Base-by-base conservation (phyloP, 2,329 filamentous ascomycete species). In the Coniochaeta sp. region DNA sequence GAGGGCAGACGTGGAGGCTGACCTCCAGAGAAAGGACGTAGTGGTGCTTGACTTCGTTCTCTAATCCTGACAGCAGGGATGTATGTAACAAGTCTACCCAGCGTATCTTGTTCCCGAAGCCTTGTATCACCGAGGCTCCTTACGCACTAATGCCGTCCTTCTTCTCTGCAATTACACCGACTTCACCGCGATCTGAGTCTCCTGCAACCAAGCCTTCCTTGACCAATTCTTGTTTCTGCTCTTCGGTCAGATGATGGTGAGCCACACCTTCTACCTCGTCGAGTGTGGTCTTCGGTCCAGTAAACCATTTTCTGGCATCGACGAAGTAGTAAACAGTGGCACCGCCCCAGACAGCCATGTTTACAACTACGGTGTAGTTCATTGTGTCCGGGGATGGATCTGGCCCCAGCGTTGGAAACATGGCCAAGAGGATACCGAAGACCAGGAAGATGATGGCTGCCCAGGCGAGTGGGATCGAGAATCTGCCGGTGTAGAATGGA, bases 341-440 rank as follows among this genome's bases (percentile, higher is more conserved):
- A 1, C 82, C 82, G 16, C 79, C 72, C 84, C 84, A 87, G 1
- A 87, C 79, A 4, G 79, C 78, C 36, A 75, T 76, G 63, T 86
- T 86, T 62, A 88, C 82, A 1, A 86, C 84, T 2, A 86, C 77
- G 0, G 84, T 86, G 67, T 87, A 87, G 65, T 87, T 88, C 84
- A 87, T 87, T 17, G 71, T 71, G 44, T 77, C 63, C 0, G 70
- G 68, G 8, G 73, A 76, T 1, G 83, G 83, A 64, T 79, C 72
- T 31, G 84, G 82, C 0, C 83, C 84, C 4, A 73, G 75, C 14
- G 72, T 74, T 0, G 84, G 84, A 67, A 87, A 85, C 83, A 87
- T 86, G 59, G 76, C 77, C 28, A 87, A 66, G 0, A 81, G 58
- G 38, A 85, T 81, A 0, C 81, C 82, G 66, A 85, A 86, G 1